Conservation (phyloP, 805 yeast genomes). For the Cyberlindnera meyerae region DNA sequence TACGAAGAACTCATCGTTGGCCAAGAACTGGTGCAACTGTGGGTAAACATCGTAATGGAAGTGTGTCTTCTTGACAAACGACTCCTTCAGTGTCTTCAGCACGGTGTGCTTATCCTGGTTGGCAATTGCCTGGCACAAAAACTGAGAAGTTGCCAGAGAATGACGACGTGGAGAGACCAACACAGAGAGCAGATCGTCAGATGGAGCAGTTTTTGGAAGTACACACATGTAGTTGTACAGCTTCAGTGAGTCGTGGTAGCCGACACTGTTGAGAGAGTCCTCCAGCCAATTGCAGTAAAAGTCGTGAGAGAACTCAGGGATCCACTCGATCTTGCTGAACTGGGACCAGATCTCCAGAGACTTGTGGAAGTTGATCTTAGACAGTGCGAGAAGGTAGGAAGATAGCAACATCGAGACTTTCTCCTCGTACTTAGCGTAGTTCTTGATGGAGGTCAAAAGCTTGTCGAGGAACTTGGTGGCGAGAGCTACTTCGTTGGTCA, state of each 20-base stretch:
- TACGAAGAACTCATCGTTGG: slow-evolving; percentile 28
- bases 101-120: slow-evolving; percentile 26
- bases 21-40: slow-evolving; percentile 29
- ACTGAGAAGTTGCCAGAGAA: slow-evolving; percentile 15
- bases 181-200: slow-evolving; percentile 7
- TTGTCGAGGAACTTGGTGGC: slow-evolving; percentile 57
- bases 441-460: slow-evolving; percentile 41
- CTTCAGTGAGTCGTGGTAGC: slow-evolving; percentile 29
- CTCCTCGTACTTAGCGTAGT: slow-evolving; percentile 28
- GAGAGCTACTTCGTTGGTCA: slow-evolving; percentile 42
- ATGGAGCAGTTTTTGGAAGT: slow-evolving; percentile 21
- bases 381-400: slow-evolving; percentile 36
- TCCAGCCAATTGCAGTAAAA: slow-evolving; percentile 33
- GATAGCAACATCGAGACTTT: slow-evolving; percentile 40
- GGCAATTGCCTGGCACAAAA: slow-evolving; percentile 16
- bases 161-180: slow-evolving; percentile 17
- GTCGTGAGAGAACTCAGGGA: slow-evolving; percentile 36
- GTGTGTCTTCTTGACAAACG: slow-evolving; percentile 30
- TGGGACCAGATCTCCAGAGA: slow-evolving; percentile 34
- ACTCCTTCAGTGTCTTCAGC: slow-evolving; percentile 35
- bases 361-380: slow-evolving; percentile 30
- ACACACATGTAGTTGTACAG: slow-evolving; percentile 36
- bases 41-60: slow-evolving; percentile 31
- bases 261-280: slow-evolving; percentile 25
- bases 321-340: slow-evolving; percentile 34